Base-by-base conservation (phyloP, 2,329 filamentous ascomycete genomes). In the Tricladium varicosporioides region DNA sequence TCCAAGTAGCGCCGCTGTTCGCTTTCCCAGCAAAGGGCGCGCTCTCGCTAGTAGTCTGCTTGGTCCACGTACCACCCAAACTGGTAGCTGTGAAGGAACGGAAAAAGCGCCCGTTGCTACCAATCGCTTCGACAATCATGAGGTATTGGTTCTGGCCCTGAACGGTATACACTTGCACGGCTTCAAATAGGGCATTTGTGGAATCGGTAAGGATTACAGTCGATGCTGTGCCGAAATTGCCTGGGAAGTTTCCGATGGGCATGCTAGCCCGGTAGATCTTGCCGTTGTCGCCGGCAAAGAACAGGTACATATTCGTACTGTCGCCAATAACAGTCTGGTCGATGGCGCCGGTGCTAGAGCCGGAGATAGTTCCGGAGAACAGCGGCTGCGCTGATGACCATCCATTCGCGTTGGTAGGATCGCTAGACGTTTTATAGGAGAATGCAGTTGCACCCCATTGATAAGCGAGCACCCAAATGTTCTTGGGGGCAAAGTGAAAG, bases 261-360 rank as follows among this genome's bases (percentile, higher is more conserved):
- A 87, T 87, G 67, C 77, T 80, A 52, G 83, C 69, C 1, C 85
- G 78, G 72, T 88, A 88, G 66, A 88, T 84, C 47, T 78, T 80
- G 69, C 85, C 85, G 60, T 88, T 86, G 71, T 88, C 85, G 7
- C 83, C 85, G 0, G 78, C 76, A 63, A 87, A 88, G 78, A 88
- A 88, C 4, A 88, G 74, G 63, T 87, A 87, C 82, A 87, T 86
- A 71, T 80, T 79, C 5, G 67, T 70, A 66, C 71, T 71, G 69
- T 88, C 85, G 43, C 81, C 83, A 60, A 88, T 87, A 55, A 87
- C 61, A 0, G 83, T 82, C 71, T 86, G 83, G 69, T 88, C 84
- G 59, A 88, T 87, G 10, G 74, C 67, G 0, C 82, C 82, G 0
- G 79, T 84, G 69, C 70, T 67, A 8, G 79, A 79, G 54, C 66